phyloP scores from a whole-genome alignment of 805 yeast genomes.

The Starmerella stigmatis region DNA sequence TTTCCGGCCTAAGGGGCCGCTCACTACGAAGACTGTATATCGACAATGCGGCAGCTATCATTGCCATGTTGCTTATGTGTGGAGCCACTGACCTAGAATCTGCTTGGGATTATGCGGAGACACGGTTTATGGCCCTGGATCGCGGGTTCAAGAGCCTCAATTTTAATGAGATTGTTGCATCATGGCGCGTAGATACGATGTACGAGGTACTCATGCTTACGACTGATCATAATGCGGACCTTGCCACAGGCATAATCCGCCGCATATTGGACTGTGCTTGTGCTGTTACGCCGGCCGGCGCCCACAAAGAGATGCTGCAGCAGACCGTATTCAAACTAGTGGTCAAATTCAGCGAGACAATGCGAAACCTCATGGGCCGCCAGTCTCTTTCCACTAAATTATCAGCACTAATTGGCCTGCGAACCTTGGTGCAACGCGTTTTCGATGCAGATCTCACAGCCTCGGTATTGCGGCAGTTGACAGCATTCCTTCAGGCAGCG shows the following conservation, averaged over 20 bases:
- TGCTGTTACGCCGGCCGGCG: background rate
- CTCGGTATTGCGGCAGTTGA: slow-evolving; percentile 43
- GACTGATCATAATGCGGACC: slow-evolving; percentile 10
- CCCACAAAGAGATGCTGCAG: slow-evolving; percentile 12
- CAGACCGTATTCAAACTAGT: slow-evolving; percentile 36
- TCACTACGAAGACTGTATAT: slow-evolving; percentile 41
- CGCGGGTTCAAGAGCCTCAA: slow-evolving; percentile 10
- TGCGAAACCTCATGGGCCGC: slow-evolving; percentile 61
- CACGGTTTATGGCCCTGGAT: slow-evolving; percentile 10
- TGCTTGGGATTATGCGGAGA: slow-evolving; percentile 17
- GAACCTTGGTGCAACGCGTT: slow-evolving; percentile 40
- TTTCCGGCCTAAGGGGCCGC: slow-evolving; percentile 44
- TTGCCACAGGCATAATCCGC: slow-evolving; percentile 11
- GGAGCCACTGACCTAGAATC: slow-evolving; percentile 9
- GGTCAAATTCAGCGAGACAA: slow-evolving; percentile 57
- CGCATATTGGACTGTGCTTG: slow-evolving; percentile 13
- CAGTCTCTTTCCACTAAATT: slow-evolving; percentile 61
- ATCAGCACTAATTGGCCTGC: slow-evolving; percentile 50
- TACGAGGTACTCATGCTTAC: slow-evolving; percentile 19
- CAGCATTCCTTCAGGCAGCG: slow-evolving; percentile 74
- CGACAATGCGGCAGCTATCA: slow-evolving; percentile 29
- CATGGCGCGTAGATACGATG: slow-evolving; percentile 19
- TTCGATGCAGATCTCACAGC: slow-evolving; percentile 12
- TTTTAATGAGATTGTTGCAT: slow-evolving; percentile 10
- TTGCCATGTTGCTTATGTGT: slow-evolving; percentile 32